These are phyloP conservation scores for Solanum chilense DNA, from an alignment of 257 asterid genomes.

Conservation along the genomic window DNA sequence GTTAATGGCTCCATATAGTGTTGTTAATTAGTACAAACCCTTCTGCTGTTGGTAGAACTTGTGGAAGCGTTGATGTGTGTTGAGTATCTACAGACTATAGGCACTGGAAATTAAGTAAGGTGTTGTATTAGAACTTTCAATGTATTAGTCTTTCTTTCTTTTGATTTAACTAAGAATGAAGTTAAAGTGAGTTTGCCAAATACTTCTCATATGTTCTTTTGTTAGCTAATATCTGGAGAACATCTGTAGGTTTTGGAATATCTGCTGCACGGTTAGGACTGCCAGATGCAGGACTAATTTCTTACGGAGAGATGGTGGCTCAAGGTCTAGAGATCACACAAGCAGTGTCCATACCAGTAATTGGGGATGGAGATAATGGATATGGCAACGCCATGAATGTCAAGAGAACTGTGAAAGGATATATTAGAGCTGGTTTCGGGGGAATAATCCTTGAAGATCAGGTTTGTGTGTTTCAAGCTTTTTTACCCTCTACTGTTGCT, in stretches of 20 bases:
- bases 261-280: constrained; percentile 83
- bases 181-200: constrained; percentile 1
- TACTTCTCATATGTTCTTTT: constrained; percentile 4
- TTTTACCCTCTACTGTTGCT: neutral
- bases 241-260: constrained; percentile 73
- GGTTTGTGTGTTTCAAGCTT: constrained; percentile 24
- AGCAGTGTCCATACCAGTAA: constrained; percentile 77
- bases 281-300: constrained; percentile 86
- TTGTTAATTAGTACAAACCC: neutral
- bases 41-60: neutral
- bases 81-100: neutral
- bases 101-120: neutral
- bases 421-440: constrained; percentile 79
- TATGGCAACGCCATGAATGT: constrained; percentile 95
- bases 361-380: constrained; percentile 96
- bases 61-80: neutral
- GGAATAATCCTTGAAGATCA: constrained; percentile 95
- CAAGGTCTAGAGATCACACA: constrained; percentile 71
- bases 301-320: constrained; percentile 91
- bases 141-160: neutral
- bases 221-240: neutral
- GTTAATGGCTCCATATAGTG: neutral
- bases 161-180: neutral
- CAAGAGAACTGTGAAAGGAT: constrained; percentile 84
- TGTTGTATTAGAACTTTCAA: neutral